Evolutionary conservation across 2,329 filamentous ascomycete species (phyloP).

Genomic region (Volutella citrinella): DNA sequence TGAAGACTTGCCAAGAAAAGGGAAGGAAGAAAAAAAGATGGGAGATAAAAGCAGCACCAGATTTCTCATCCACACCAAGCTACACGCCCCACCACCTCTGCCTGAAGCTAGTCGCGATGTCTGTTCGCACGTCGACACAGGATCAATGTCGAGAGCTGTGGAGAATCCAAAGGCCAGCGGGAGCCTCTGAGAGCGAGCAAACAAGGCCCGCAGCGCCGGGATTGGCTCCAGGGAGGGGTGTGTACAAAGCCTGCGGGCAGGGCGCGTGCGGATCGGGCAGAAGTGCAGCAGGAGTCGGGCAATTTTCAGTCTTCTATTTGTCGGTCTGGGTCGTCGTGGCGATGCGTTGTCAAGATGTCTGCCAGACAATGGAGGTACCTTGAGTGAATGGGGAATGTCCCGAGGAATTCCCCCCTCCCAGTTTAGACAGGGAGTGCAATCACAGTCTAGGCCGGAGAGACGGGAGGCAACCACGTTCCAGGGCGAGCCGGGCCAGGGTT

Average conservation of each 20-base stretch:
- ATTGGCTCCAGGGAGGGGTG: constrained; percentile 18
- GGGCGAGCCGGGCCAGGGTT: too few relatives aligned
- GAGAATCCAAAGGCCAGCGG: too few relatives aligned
- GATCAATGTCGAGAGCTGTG: too few relatives aligned
- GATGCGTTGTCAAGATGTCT: constrained; percentile 50
- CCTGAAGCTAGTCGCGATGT: too few relatives aligned
- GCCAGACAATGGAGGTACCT: constrained; percentile 31
- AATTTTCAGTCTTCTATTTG: constrained; percentile 12
- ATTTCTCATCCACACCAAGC: constrained; percentile 18
- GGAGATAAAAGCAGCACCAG: constrained; percentile 35
- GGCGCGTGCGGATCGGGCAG: constrained; percentile 27
- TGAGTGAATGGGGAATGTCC: constrained; percentile 18
- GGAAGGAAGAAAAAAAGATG: constrained; percentile 4
- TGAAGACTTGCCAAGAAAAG: constrained; percentile 1
- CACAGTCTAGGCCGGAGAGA: too few relatives aligned
- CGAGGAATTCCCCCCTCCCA: constrained; percentile 11
- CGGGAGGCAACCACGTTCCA: too few relatives aligned
- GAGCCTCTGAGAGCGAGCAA: too few relatives aligned
- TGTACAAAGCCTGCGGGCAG: constrained; percentile 20
- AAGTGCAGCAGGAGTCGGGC: constrained; percentile 28
- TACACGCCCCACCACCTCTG: constrained; percentile 19
- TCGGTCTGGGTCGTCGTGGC: constrained; percentile 29
- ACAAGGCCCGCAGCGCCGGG: too few relatives aligned
- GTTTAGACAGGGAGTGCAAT: constrained; percentile 9
- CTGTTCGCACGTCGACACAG: too few relatives aligned